Conservation (phyloP, 176 grass and related monocot genomes). For the Oryza officinalis region DNA sequence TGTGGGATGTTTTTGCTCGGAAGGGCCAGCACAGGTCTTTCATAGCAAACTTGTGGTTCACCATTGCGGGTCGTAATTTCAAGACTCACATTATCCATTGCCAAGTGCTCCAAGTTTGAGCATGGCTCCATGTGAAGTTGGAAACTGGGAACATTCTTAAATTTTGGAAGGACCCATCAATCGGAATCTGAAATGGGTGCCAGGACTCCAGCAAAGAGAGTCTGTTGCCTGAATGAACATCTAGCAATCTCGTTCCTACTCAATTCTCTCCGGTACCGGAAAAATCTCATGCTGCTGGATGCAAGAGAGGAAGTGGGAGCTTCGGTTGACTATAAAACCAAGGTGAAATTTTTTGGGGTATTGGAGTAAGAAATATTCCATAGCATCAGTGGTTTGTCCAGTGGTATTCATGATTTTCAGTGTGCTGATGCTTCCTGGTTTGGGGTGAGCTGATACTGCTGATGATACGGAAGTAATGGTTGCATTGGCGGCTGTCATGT, state of each 20-base stretch:
- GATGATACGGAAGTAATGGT: background rate
- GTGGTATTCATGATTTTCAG: slow-evolving; percentile 8
- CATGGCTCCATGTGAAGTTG: slow-evolving; percentile 7
- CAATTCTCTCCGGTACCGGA: background rate
- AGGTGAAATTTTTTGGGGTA: background rate
- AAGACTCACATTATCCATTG: slow-evolving; percentile 80
- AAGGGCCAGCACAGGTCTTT: slow-evolving; percentile 73
- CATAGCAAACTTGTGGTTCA: slow-evolving; percentile 72
- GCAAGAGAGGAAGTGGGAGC: background rate
- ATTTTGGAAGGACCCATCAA: slow-evolving; percentile 1
- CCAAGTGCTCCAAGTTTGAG: slow-evolving; percentile 80
- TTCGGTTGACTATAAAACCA: background rate
- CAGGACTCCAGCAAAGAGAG: background rate
- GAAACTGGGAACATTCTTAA: slow-evolving; percentile 30
- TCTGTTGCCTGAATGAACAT: slow-evolving; percentile 24
- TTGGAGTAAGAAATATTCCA: background rate
- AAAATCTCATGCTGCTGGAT: background rate
- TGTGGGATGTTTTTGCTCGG: slow-evolving; percentile 67
- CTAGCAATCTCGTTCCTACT: background rate
- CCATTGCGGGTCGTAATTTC: slow-evolving; percentile 56
- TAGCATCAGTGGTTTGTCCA: background rate
- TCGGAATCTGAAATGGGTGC: slow-evolving; percentile 30
- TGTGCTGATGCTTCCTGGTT: slow-evolving; percentile 4
- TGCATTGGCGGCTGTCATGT: background rate
- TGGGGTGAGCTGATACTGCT: slow-evolving; percentile 10